A percentile compares a stretch with the other conserved stretches of the same genome.
Conservation (phyloP, 78 protist genomes). For the Dictyostelium firmibasis region DNA sequence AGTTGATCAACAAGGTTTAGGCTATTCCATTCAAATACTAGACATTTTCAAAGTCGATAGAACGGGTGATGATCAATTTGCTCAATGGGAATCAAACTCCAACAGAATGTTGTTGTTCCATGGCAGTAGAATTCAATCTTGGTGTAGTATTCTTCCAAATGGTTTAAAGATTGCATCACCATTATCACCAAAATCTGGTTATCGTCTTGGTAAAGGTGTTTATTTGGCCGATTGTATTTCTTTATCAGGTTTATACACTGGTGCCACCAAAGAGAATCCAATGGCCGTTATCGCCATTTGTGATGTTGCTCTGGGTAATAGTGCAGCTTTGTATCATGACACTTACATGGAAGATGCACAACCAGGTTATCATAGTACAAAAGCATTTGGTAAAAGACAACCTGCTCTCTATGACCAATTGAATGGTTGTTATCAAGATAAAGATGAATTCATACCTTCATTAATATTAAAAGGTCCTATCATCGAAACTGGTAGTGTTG, state of each 20-base stretch:
- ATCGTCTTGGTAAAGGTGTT: slow-evolving; percentile 95
- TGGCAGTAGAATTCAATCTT: slow-evolving; percentile 91
- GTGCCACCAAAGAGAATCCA: background rate
- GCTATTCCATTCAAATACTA: background rate
- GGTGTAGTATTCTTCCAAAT: slow-evolving; percentile 87
- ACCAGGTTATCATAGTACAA: slow-evolving; percentile 60
- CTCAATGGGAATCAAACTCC: slow-evolving; percentile 60
- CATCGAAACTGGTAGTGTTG: background rate
- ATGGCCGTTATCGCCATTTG: slow-evolving; percentile 35
- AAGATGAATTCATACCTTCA: background rate
- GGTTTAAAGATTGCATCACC: slow-evolving; percentile 95
- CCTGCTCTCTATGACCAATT: slow-evolving; percentile 39
- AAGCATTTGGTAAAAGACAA: slow-evolving; percentile 62
- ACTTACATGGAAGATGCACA: slow-evolving; percentile 46
- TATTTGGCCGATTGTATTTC: slow-evolving; percentile 90
- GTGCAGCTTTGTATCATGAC: slow-evolving; percentile 8
- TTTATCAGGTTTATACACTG: slow-evolving; percentile 34
- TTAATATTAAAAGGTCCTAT: slow-evolving; percentile 7
- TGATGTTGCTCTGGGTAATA: slow-evolving; percentile 76
- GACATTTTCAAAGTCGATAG: slow-evolving; percentile 24
- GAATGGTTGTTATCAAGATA: background rate
- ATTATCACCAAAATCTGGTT: slow-evolving; percentile 94
- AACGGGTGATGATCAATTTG: slow-evolving; percentile 20
- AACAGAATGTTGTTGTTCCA: slow-evolving; percentile 90
- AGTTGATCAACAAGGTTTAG: background rate